Evolutionary conservation across 352 stramenopile species (phyloP).

Genomic region (Blastocystis sp.): DNA sequence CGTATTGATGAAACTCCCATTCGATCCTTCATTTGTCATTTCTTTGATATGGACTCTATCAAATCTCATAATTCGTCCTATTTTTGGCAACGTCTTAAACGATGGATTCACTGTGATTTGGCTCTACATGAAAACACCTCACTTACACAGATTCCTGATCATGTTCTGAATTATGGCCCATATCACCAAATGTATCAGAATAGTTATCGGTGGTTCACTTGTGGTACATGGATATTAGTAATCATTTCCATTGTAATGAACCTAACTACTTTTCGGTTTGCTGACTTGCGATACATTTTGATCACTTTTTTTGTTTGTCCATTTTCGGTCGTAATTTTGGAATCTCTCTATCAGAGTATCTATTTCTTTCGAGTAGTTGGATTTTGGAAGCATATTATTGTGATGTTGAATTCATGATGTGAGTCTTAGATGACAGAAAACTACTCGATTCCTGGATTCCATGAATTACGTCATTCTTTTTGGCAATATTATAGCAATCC

Average conservation of each 20-base stretch:
- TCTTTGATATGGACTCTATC: not conserved
- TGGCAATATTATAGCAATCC: not conserved
- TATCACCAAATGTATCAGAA: slow-evolving; percentile 11
- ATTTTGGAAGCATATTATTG: not conserved
- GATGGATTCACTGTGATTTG: slow-evolving; percentile 27
- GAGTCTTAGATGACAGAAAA: not conserved
- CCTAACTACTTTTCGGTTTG: not conserved
- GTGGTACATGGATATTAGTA: not conserved
- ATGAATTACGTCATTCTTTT: not conserved
- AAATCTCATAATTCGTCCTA: not conserved
- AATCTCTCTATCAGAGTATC: not conserved
- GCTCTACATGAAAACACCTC: not conserved
- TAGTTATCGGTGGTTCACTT: not conserved
- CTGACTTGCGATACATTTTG: slow-evolving; percentile 21
- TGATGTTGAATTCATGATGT: not conserved
- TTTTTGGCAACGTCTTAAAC: slow-evolving; percentile 21
- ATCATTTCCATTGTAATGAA: not conserved
- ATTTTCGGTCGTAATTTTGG: not conserved
- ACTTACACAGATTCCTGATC: not conserved
- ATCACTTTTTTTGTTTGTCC: slow-evolving; percentile 47
- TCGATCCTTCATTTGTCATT: not conserved
- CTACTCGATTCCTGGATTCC: not conserved
- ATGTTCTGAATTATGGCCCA: slow-evolving; percentile 14
- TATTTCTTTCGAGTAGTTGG: not conserved
- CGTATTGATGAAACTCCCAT: slow-evolving; percentile 1